Conservation (phyloP, 495 filamentous ascomycete species). For the Podospora pseudoanserina region DNA sequence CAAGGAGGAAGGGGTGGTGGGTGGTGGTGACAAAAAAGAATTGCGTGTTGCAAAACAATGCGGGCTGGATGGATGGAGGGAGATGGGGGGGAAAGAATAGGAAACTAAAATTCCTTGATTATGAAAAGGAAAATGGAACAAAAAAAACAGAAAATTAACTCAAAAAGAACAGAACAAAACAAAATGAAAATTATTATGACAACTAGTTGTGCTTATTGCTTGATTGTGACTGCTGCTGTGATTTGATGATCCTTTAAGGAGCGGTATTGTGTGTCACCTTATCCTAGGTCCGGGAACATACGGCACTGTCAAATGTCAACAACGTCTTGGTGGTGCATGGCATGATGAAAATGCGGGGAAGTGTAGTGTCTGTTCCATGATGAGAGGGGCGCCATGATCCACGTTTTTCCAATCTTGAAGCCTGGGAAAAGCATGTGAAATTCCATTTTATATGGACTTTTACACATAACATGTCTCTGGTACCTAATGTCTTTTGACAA, state of each 20-base stretch:
- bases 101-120: background rate
- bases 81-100: background rate
- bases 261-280: no score
- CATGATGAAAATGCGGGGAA: no score
- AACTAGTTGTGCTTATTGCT: background rate
- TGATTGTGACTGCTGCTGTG: background rate
- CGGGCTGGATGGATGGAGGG: background rate
- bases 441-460: background rate
- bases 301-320: no score
- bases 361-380: no score
- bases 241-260: background rate
- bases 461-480: background rate
- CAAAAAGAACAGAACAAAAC: background rate
- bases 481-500: background rate
- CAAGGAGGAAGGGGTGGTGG: background rate
- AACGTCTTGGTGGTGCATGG: no score
- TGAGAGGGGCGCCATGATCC: no score
- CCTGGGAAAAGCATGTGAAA: no score
- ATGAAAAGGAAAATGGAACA: background rate
- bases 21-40: background rate
- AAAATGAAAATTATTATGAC: background rate
- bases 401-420: no score
- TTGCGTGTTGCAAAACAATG: background rate
- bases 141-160: background rate
- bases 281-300: no score